Percentiles rank a stretch among this genome's conserved stretches.
phyloP scores from a whole-genome alignment of 768 basidiomycete species.

The Macrolepiota albuminosa region DNA sequence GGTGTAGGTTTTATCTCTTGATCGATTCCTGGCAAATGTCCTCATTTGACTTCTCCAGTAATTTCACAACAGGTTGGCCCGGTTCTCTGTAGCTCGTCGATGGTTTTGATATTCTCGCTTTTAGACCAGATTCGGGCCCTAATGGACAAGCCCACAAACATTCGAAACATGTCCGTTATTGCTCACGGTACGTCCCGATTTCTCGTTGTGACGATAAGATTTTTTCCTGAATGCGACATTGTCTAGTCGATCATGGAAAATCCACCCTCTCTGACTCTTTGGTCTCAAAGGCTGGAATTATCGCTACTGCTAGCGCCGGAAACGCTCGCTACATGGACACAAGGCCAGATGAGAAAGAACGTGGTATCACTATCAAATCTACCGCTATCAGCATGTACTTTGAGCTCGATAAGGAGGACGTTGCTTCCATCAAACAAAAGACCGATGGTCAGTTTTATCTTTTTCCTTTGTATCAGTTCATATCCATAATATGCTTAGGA shows the following conservation, averaged over 20 bases:
- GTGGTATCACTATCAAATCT: slow-evolving; percentile 99
- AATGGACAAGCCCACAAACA: slow-evolving; percentile 87
- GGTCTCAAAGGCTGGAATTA: slow-evolving; percentile 98
- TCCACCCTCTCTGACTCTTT: slow-evolving; percentile 98
- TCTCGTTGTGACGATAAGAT: background rate
- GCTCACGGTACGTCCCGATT: slow-evolving; percentile 61
- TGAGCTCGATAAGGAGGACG: slow-evolving; percentile 85
- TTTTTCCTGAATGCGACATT: background rate
- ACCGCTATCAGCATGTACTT: slow-evolving; percentile 99
- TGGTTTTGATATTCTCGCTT: background rate
- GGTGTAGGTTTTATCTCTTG: slow-evolving; percentile 57
- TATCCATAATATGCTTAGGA: slow-evolving; percentile 35
- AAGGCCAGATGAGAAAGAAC: slow-evolving; percentile 95
- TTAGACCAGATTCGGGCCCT: slow-evolving; percentile 81
- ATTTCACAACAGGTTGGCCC: slow-evolving; percentile 72
- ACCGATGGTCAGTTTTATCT: slow-evolving; percentile 62
- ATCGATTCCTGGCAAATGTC: slow-evolving; percentile 8
- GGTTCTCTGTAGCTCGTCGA: background rate
- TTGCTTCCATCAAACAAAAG: slow-evolving; percentile 84
- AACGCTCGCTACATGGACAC: slow-evolving; percentile 96
- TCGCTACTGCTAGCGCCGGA: slow-evolving; percentile 87
- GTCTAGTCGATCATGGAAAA: slow-evolving; percentile 96
- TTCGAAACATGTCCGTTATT: slow-evolving; percentile 91
- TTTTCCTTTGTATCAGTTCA: background rate
- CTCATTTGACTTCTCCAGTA: slow-evolving; percentile 47